Base-by-base conservation (phyloP, 441 rosid species). In the Pelargonium cotyledonis region DNA sequence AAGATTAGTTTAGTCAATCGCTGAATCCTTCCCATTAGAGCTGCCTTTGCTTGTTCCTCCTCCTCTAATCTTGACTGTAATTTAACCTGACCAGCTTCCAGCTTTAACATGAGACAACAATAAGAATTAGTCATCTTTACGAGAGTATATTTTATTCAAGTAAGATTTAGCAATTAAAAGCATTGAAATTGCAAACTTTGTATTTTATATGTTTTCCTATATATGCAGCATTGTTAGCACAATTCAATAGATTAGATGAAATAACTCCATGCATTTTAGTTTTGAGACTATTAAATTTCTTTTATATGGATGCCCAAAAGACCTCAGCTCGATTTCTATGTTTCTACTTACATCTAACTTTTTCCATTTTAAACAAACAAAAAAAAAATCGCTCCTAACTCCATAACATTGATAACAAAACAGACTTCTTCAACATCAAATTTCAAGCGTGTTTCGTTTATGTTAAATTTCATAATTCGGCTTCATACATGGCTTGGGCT, bases 1-100 rank as follows among this genome's bases (percentile, higher is more conserved):
- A 95, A 79, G 72, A 95, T 95, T 49, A 95, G 83, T 80, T 92
- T 90, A 31, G 97, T 92, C 74, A 91, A 72, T 29, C 96, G 88
- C 80, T 95, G 99, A 77, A 95, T 95, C 83, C 97, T 87, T 77
- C 99, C 91, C 90, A 95, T 82, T 72, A 95, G 78, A 57, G 99
- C 99, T 73, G 92, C 96, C 85, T 95, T 95, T 51, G 85, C 99
- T 80, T 90, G 86, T 73, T 95, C 99, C 75, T 95, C 97, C 65
- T 91, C 97, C 73, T 95, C 99, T 73, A 95, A 77, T 81, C 97
- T 81, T 75, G 95, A 86, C 81, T 78, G 99, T 71, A 89, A 78
- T 77, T 95, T 90, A 76, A 91, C 95, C 76, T 91, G 92, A 73
- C 89, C 91, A 67, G 87, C 94, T 86, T 87, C 97, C 80, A 95